Conservation (phyloP, 495 filamentous ascomycete species). For the Arthonia radiata region DNA sequence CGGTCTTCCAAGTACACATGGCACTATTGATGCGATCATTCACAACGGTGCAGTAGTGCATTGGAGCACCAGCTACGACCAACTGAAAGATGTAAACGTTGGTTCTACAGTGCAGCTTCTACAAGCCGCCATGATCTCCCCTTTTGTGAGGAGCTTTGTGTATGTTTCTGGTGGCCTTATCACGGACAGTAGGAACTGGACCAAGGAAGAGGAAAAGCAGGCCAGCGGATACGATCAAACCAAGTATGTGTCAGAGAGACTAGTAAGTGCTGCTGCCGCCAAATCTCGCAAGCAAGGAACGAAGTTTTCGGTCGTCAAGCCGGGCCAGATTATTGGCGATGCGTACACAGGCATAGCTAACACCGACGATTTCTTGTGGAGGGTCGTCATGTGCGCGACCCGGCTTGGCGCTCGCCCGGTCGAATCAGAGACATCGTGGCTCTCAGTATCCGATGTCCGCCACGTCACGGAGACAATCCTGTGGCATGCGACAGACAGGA, state of each 20-base stretch:
- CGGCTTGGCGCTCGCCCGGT: too few relatives aligned
- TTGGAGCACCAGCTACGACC: conserved; percentile 7
- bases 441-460: too few relatives aligned
- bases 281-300: too few relatives aligned
- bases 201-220: conserved; percentile 3
- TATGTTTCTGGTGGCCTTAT: conserved; percentile 13
- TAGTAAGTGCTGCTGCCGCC: conserved; percentile 5
- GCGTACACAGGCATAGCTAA: conserved; percentile 10
- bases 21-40: conserved; percentile 11
- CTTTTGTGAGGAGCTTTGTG: conserved; percentile 3
- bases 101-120: conserved; percentile 10
- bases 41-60: conserved; percentile 14
- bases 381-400: too few relatives aligned
- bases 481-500: too few relatives aligned
- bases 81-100: conserved; percentile 10
- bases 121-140: conserved; percentile 1
- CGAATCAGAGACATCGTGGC: too few relatives aligned
- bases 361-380: conserved; percentile 15
- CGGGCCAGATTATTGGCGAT: conserved; percentile 14
- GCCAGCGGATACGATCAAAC: conserved; percentile 13
- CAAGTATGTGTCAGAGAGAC: conserved; percentile 13
- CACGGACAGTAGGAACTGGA: too few relatives aligned
- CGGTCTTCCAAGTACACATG: conserved; percentile 5
- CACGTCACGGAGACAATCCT: too few relatives aligned
- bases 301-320: conserved; percentile 11